Evolutionary conservation across 495 filamentous ascomycete species (phyloP), one percentile per base, ranked within the genome.

Genomic region (Pseudevernia furfuracea): DNA sequence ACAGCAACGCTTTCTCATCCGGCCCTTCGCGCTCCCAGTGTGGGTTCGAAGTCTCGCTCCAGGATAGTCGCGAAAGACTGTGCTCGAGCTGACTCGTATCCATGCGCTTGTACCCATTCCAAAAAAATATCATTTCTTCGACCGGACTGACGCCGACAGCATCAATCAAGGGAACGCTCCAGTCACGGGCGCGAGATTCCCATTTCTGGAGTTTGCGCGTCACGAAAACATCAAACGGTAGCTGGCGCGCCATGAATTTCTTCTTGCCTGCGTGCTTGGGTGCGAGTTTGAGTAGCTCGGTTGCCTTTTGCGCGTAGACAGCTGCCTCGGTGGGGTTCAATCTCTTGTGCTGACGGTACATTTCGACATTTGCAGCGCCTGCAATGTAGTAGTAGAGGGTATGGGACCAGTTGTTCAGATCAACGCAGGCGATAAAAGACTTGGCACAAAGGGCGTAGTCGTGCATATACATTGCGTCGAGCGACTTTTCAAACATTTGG

Each of bases 61-160:
- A 96, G 7, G 82, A 77, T 9, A 97, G 74, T 15, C 79, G 78
- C 10, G 71, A 71, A 23, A 92, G 69, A 3, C 87, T 89, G 36
- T 79, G 76, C 55, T 90, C 80, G 21, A 96, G 77, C 65, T 90
- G 82, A 4, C 74, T 73, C 9, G 74, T 66, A 28, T 79, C 78
- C 89, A 96, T 94, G 48, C 91, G 85, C 74, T 89, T 95, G 67
- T 80, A 76, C n/a, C 81, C 81, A 69, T 83, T 91, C 94, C 94
- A 98, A 70, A 97, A 85, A 73, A 93, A 96, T n/a, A 89, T 85
- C 91, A 98, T 96, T 76, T 98, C 94, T 70, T 91, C 85, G 3
- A 90, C 73, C 0, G 94, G 95, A 67, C 87, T 88, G 11, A 93
- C 85, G 28, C 92, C 92, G 36, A 96, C 79, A 3, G 87, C 92